These are phyloP conservation scores for Effrenium voratum DNA, from an alignment of 73 alveolate genomes.

Conservation along the genomic window DNA sequence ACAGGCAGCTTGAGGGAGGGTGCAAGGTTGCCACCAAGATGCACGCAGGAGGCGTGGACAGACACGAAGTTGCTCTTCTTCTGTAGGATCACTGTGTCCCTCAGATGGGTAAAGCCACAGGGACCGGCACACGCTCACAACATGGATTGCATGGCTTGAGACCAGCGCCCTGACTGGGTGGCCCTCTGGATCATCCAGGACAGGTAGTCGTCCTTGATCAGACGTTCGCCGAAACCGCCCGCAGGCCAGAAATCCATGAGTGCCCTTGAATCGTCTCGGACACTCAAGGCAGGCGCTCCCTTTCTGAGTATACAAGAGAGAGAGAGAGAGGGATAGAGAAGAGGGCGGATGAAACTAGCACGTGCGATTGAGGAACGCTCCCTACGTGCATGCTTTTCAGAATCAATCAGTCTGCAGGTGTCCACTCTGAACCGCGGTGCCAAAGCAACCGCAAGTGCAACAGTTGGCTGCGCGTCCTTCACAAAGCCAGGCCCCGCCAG, in stretches of 20 bases:
- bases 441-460: too few species aligned
- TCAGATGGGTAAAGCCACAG: not conserved
- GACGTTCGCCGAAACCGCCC: not conserved
- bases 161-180: slow-evolving; percentile 91
- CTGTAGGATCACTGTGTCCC: slow-evolving; percentile 94
- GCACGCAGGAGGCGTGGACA: slow-evolving; percentile 97
- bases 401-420: too few species aligned
- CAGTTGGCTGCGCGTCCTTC: slow-evolving; percentile 70
- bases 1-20: too few species aligned
- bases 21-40: slow-evolving; percentile 22
- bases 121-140: not conserved
- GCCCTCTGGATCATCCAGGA: slow-evolving; percentile 96
- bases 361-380: too few species aligned
- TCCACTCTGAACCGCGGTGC: too few species aligned
- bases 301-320: too few species aligned
- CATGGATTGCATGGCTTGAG: not conserved
- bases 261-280: too few species aligned
- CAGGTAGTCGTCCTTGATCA: slow-evolving; percentile 95
- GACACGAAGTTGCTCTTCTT: slow-evolving; percentile 96
- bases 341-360: too few species aligned
- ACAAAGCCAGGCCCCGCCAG: slow-evolving; percentile 98
- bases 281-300: too few species aligned
- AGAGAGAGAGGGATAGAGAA: too few species aligned
- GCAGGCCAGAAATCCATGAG: too few species aligned
- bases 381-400: too few species aligned